These are phyloP conservation scores for Gossypium sturtianum DNA, from an alignment of 345 rosid genomes.

Conservation along the genomic window DNA sequence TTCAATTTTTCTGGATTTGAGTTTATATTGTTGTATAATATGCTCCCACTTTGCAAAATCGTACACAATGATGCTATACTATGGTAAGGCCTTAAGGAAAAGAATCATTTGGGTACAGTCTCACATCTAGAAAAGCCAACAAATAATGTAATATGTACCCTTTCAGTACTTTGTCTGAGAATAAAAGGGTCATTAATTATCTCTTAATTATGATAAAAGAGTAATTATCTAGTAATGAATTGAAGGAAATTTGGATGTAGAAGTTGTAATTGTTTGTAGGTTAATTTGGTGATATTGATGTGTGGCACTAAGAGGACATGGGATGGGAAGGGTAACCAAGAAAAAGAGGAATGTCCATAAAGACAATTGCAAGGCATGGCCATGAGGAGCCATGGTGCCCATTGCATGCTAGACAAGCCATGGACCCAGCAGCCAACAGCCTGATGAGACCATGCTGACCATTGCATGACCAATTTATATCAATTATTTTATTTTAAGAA, in stretches of 20 bases:
- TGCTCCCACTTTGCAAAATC: neutral
- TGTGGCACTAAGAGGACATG: constrained; percentile 7
- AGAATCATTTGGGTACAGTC: neutral
- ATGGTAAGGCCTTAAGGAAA: no score
- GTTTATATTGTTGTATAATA: neutral
- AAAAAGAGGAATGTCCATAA: neutral
- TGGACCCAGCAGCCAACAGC: constrained; percentile 20
- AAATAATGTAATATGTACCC: neutral
- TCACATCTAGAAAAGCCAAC: neutral
- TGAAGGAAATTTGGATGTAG: neutral
- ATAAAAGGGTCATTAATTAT: neutral
- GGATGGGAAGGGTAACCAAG: constrained; percentile 4
- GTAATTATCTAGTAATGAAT: neutral
- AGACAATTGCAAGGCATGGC: constrained; percentile 27
- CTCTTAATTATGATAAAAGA: neutral
- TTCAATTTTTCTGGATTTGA: neutral
- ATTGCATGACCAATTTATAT: neutral
- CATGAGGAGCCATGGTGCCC: constrained; percentile 29
- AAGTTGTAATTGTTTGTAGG: neutral
- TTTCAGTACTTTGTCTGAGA: neutral
- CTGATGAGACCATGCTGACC: constrained; percentile 18
- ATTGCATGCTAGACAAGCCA: constrained; percentile 37
- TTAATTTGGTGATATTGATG: neutral
- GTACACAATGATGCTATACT: neutral
- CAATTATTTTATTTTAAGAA: neutral